Percentiles rank a stretch among this genome's conserved stretches.
These are phyloP conservation scores for Harrya chromipes DNA, from an alignment of 768 basidiomycete genomes.

Conservation along the genomic window DNA sequence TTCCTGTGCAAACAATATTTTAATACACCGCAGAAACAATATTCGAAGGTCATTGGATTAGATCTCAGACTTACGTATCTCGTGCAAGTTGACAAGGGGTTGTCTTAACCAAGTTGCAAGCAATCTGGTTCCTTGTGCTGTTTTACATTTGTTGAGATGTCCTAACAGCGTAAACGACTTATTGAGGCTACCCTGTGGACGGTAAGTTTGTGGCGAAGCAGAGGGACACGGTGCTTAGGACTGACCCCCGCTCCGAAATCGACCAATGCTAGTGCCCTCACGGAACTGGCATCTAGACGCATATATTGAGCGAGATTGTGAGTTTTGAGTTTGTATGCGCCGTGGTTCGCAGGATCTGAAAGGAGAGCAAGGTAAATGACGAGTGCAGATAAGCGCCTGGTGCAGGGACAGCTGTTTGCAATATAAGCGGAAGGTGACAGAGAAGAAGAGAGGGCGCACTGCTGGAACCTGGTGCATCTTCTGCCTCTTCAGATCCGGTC, in stretches of 20 bases:
- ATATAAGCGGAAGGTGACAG: neutral
- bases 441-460: conserved; percentile 5
- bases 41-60: neutral
- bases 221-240: neutral
- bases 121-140: conserved; percentile 86
- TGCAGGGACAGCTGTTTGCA: conserved; percentile 61
- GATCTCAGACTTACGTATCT: conserved; percentile 64
- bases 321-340: conserved; percentile 73
- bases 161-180: conserved; percentile 89
- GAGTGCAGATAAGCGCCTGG: conserved; percentile 80
- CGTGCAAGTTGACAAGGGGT: conserved; percentile 89
- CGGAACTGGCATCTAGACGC: conserved; percentile 92
- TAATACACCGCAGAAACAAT: neutral
- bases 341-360: conserved; percentile 73
- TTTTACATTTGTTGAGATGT: conserved; percentile 92
- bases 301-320: conserved; percentile 95
- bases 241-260: conserved; percentile 53
- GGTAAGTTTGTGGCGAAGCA: neutral
- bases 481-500: conserved; percentile 31
- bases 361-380: conserved; percentile 80
- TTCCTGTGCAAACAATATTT: conserved; percentile 44
- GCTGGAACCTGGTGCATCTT: conserved; percentile 13
- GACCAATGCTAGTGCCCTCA: conserved; percentile 83
- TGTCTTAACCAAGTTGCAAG: conserved; percentile 94
- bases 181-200: conserved; percentile 50